Base-by-base conservation (phyloP, 495 filamentous ascomycete genomes). In the Astrothelium subdiscretum region DNA sequence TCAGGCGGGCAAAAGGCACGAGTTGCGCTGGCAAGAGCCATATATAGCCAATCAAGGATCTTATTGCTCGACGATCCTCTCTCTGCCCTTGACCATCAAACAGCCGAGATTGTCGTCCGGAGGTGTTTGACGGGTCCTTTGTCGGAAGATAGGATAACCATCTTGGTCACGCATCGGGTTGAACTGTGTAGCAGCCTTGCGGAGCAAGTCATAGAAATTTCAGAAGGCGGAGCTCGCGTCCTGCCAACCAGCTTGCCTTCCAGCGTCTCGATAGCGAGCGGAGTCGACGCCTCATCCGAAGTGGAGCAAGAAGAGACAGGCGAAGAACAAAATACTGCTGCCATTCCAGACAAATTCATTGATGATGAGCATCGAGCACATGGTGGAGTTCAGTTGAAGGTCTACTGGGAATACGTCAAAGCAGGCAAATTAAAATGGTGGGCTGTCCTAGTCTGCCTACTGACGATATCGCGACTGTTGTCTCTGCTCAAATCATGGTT, bases 371-470 rank as follows among this genome's bases (percentile, higher is more conserved):
- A 84, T 67, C 80, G 88, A 54, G 86, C 82, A 0, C 83, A 88
- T 65, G 89, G 89, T 58, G 87, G 87, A 2, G 88, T 95, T 4
- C 78, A 89, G 67, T 78, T 80, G 11, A 76, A 78, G 20, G 85
- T 92, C 0, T 95, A 92, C 65, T 92, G 86, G 88, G 82, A 82
- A 59, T 95, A 91, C 67, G 83, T 95, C 65, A 86, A 83, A 74
- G 87, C 89, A 12, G 89, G 89, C 5, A 84, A 81, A 42, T 77
- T 90, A 10, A 75, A 73, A 51, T 91, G 85, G 82, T 95, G 90
- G 90, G 66, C 70, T 20, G 66, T 79, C 5, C 75, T 90, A 26
- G 74, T 90, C 52, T 51, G 78, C 1, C 71, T 85, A 22, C 78
- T 90, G 27, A 69, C 79, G 22, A 52, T 86, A 0, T 87, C 82